Percentiles rank a stretch among this genome's conserved stretches.
Conservation (phyloP, 208 protist genomes). For the Wallacemonas sp. region DNA sequence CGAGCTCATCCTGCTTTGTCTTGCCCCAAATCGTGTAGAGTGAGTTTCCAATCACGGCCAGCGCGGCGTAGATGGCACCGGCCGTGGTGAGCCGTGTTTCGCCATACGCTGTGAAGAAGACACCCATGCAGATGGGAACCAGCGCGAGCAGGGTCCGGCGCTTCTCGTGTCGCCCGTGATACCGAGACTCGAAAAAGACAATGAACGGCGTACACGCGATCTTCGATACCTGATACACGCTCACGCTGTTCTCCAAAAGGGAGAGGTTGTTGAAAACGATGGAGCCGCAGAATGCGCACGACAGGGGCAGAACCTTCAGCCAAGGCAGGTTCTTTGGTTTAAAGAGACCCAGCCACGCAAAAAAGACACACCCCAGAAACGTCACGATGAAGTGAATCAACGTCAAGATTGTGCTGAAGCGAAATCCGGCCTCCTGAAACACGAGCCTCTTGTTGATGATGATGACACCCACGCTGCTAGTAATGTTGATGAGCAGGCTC, state of each 20-base stretch:
- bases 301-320: conserved; percentile 55
- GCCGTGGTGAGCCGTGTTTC: conserved; percentile 63
- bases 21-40: conserved; percentile 92
- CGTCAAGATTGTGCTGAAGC: conserved; percentile 68
- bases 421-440: conserved; percentile 54
- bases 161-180: conserved; percentile 54
- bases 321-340: conserved; percentile 39
- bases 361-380: conserved; percentile 62
- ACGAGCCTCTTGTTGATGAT: conserved; percentile 75
- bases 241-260: conserved; percentile 79
- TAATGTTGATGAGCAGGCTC: conserved; percentile 68
- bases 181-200: conserved; percentile 54
- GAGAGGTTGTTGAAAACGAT: conserved; percentile 90
- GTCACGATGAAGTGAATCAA: conserved; percentile 75
- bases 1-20: conserved; percentile 86
- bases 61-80: conserved; percentile 58
- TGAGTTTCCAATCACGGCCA: conserved; percentile 79
- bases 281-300: conserved; percentile 79
- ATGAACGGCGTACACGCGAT: conserved; percentile 86
- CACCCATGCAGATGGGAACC: conserved; percentile 75
- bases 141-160: conserved; percentile 54
- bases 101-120: conserved; percentile 64
- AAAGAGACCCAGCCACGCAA: conserved; percentile 42
- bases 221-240: conserved; percentile 87
- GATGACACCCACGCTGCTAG: conserved; percentile 75